A percentile compares a stretch with the other conserved stretches of the same genome.
Conservation (phyloP, 805 yeast genomes). For the Wickerhamiella domercqiae region DNA sequence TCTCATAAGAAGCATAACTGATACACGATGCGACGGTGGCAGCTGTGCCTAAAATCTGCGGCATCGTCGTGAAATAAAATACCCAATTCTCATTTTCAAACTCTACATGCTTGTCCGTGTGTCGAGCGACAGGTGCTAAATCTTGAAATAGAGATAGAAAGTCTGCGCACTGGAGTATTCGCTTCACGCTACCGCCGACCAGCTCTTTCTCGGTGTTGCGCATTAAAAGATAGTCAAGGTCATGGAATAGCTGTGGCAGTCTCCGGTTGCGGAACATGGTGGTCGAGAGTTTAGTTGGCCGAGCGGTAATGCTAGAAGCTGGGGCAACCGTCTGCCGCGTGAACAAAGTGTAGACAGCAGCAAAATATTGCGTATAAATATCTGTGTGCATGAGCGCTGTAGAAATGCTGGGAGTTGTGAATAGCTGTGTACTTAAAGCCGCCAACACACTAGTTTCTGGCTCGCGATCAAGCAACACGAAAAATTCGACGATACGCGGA, state of each 20-base stretch:
- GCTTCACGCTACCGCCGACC: slow-evolving; percentile 30
- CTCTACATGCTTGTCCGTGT: slow-evolving; percentile 68
- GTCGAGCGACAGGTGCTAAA: slow-evolving; percentile 57
- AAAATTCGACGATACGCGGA: slow-evolving; percentile 57
- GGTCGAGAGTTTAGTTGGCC: slow-evolving; percentile 18
- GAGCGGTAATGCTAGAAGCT: slow-evolving; percentile 28
- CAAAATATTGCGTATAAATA: slow-evolving; percentile 45
- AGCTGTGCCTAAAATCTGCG: slow-evolving; percentile 43
- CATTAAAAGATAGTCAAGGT: slow-evolving; percentile 60
- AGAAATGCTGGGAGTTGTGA: slow-evolving; percentile 78
- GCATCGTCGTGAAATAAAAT: slow-evolving; percentile 49
- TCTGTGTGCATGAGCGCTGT: slow-evolving; percentile 46
- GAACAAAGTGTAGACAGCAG: slow-evolving; percentile 47
- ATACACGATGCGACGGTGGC: slow-evolving; percentile 24
- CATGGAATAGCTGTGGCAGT: slow-evolving; percentile 66
- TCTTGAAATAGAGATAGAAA: slow-evolving; percentile 61
- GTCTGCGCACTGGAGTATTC: slow-evolving; percentile 48
- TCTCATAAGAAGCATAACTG: slow-evolving; percentile 9
- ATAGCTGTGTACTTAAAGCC: slow-evolving; percentile 66
- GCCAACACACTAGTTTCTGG: slow-evolving; percentile 69
- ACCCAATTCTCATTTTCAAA: slow-evolving; percentile 79
- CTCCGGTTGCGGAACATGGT: slow-evolving; percentile 45
- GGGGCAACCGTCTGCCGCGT: slow-evolving; percentile 35
- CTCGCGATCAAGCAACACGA: slow-evolving; percentile 63
- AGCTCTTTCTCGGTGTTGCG: slow-evolving; percentile 43